These are phyloP conservation scores for Entophlyctis helioformis DNA, from an alignment of 192 early-diverging fungal genomes.

Conservation along the genomic window DNA sequence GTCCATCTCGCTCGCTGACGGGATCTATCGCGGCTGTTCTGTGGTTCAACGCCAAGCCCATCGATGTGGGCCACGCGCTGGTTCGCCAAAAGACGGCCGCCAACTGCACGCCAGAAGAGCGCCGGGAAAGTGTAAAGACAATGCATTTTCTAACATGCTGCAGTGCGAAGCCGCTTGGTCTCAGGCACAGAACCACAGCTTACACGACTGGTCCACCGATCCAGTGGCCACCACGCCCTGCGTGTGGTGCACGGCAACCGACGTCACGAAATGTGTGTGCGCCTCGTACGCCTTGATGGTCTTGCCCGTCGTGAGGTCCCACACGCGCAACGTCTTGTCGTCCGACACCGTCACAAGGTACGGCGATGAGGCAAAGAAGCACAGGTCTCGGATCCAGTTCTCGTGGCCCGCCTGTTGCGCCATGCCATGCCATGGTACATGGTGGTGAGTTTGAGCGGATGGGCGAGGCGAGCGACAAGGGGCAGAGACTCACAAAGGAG, in stretches of 20 bases:
- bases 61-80: too few species aligned
- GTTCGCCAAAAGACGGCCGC: too few species aligned
- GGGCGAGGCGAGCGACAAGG: not conserved
- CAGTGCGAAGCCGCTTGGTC: too few species aligned
- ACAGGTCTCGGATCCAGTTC: conserved; percentile 83
- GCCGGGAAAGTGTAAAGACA: too few species aligned
- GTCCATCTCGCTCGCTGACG: too few species aligned
- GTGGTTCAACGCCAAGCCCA: too few species aligned
- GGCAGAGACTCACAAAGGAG: conserved; percentile 48
- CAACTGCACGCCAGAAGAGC: too few species aligned
- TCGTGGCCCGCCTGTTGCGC: conserved; percentile 80
- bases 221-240: conserved; percentile 72
- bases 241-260: conserved; percentile 44
- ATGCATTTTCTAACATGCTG: too few species aligned
- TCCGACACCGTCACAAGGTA: conserved; percentile 73
- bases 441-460: too few species aligned
- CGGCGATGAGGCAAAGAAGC: conserved; percentile 74
- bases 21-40: too few species aligned
- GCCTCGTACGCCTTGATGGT: conserved; percentile 76
- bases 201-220: conserved; percentile 66
- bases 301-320: conserved; percentile 77
- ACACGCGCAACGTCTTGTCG: conserved; percentile 81
- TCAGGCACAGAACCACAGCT: too few species aligned
- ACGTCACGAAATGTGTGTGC: conserved; percentile 81
- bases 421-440: too few species aligned